Conservation (phyloP, 2,329 filamentous ascomycete species). For the Phoma sp. region DNA sequence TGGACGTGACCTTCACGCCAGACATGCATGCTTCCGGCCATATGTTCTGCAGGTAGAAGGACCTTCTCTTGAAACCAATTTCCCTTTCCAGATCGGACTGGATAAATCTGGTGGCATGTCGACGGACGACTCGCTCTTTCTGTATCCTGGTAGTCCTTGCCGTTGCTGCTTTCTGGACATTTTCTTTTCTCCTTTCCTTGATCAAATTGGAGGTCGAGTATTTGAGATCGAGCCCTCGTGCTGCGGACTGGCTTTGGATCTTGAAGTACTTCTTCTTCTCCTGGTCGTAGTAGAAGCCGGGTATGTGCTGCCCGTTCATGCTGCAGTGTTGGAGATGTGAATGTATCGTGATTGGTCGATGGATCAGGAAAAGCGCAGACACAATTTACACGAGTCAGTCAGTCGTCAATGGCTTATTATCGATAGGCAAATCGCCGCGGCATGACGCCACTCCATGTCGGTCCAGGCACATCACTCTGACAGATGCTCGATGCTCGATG, state of each 20-base stretch:
- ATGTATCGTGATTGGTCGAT: constrained; percentile 14
- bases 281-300: constrained; percentile 57
- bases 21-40: constrained; percentile 40
- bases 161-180: constrained; percentile 14
- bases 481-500: constrained; percentile 13
- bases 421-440: constrained; percentile 23
- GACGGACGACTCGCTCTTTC: constrained; percentile 35
- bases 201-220: constrained; percentile 52
- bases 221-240: constrained; percentile 42
- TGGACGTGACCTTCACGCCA: constrained; percentile 14
- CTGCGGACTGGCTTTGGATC: constrained; percentile 48
- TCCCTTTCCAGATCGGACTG: constrained; percentile 36
- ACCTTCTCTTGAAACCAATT: constrained; percentile 28
- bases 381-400: constrained; percentile 26
- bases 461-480: constrained; percentile 29
- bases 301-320: constrained; percentile 53
- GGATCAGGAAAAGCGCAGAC: neutral
- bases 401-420: constrained; percentile 18
- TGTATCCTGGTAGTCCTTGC: constrained; percentile 19
- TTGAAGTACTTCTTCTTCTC: constrained; percentile 60
- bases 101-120: constrained; percentile 23
- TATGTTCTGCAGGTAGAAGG: constrained; percentile 24
- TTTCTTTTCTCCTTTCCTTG: constrained; percentile 42
- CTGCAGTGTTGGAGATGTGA: neutral
- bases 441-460: constrained; percentile 28